Evolutionary conservation across 169 alveolate species (phyloP), one percentile per base, ranked within the genome.

Genomic region (Plasmodium coatneyi): DNA sequence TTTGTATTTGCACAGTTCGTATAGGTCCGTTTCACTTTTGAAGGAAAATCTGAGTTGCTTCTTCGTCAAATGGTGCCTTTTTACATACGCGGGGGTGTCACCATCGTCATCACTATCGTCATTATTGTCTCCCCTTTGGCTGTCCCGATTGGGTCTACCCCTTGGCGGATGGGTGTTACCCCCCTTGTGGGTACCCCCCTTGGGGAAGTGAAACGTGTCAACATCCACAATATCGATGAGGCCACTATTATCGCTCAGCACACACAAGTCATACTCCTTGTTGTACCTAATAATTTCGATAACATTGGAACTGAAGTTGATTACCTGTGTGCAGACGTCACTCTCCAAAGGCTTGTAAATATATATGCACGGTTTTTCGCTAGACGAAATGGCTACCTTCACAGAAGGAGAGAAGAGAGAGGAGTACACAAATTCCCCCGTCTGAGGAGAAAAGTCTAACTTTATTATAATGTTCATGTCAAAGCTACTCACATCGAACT

Each of bases 1-100:
- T 78, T 97, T 96, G 28, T 95, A 83, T 87, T 96, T 97, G 79
- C 96, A 95, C 79, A 98, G 82, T 92, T 98, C 99, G 84, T 96
- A 98, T 49, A 98, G 95, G 95, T 98, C 99, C 14, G 99, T 98
- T 36, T 97, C 98, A 43, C 96, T 93, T 82, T 96, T 96, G 95
- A 95, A 92, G 34, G 91, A 83, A 74, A 96, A 92, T 5, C 22
- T 43, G 2, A 96, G 10, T 28, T 28, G 66, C 32, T 93, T 80
- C 71, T 93, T 84, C 25, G 54, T 71, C 32, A 30, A 5, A 71
- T 92, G 22, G 95, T 93, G n/a, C 93, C 97, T 54, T 84, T 52
- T 76, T 84, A 92, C 54, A 71, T 56, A 5, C 16, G 19, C 71
- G 91, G 82, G 36, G 25, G 66, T 1, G 92, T 9, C 34, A 12